Percentiles rank a stretch among this genome's conserved stretches.
These are phyloP conservation scores for Blastocrithidia nonstop DNA, from an alignment of 208 protist genomes.

Conservation along the genomic window DNA sequence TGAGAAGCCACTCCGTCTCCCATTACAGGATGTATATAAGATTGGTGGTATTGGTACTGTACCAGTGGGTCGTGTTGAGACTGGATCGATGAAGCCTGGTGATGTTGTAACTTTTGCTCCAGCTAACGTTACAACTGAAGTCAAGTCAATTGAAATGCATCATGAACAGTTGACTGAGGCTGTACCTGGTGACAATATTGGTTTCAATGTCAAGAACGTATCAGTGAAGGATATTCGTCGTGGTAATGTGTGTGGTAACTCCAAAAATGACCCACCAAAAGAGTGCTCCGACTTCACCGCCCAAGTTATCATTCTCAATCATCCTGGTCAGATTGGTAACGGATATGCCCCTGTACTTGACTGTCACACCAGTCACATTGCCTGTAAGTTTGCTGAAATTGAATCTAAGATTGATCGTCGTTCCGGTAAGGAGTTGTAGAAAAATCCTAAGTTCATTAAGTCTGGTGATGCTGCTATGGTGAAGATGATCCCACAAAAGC, in stretches of 20 bases:
- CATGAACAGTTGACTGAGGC: constrained; percentile 60
- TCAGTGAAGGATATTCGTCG: constrained; percentile 86
- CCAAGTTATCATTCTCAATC: constrained; percentile 90
- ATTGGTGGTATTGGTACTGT: constrained; percentile 75
- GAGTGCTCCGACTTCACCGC: constrained; percentile 66
- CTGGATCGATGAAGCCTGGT: constrained; percentile 28
- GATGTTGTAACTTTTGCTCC: constrained; percentile 50
- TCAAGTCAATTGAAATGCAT: constrained; percentile 88
- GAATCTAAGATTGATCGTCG: constrained; percentile 85
- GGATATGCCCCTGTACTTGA: constrained; percentile 86
- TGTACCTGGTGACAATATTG: constrained; percentile 86
- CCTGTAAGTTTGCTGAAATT: constrained; percentile 85
- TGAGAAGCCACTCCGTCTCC: constrained; percentile 91
- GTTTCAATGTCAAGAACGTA: constrained; percentile 91
- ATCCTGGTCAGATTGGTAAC: constrained; percentile 79
- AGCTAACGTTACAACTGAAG: constrained; percentile 22
- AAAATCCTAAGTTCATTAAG: constrained; percentile 79
- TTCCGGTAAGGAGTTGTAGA: constrained; percentile 84
- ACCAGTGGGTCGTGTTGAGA: constrained; percentile 45
- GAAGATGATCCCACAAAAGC: constrained; percentile 73
- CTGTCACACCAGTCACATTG: constrained; percentile 91
- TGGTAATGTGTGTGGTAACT: constrained; percentile 53
- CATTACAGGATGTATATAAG: constrained; percentile 95
- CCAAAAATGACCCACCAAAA: constrained; percentile 49
- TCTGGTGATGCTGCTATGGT: constrained; percentile 87